These are phyloP conservation scores for Trametes cingulata DNA, from an alignment of 768 basidiomycete genomes.

Conservation along the genomic window DNA sequence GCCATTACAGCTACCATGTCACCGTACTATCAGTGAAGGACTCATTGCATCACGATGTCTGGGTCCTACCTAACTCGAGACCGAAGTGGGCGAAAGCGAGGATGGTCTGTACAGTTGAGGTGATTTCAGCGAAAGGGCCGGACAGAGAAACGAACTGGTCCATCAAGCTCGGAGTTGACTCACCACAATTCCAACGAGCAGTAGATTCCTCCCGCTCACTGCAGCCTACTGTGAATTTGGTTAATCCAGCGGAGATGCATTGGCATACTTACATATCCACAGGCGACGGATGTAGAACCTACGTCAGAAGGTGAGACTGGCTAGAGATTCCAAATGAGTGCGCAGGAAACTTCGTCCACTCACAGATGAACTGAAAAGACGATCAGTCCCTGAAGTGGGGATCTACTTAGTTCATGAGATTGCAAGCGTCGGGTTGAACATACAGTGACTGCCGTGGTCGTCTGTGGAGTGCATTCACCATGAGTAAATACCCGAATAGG, in stretches of 20 bases:
- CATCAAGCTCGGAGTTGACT: too few relatives aligned
- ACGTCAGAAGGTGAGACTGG: neutral
- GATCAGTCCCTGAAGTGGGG: neutral
- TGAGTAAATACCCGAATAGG: too few relatives aligned
- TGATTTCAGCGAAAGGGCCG: neutral
- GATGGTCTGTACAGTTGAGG: neutral
- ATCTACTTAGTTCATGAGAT: too few relatives aligned
- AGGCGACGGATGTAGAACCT: neutral
- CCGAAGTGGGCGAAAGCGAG: neutral
- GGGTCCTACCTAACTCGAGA: neutral
- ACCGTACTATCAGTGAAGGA: neutral
- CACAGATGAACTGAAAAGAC: neutral
- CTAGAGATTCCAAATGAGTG: too few relatives aligned
- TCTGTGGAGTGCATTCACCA: neutral
- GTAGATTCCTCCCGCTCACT: neutral
- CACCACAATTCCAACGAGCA: neutral
- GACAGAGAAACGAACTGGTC: too few relatives aligned
- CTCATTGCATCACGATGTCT: neutral
- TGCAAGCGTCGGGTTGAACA: too few relatives aligned
- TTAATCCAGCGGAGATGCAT: neutral
- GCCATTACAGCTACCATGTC: neutral
- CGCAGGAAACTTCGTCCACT: too few relatives aligned
- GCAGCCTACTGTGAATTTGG: neutral
- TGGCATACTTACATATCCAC: neutral
- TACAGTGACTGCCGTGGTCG: neutral